Evolutionary conservation across 352 stramenopile species (phyloP).

Genomic region (Globisporangium ultimum): DNA sequence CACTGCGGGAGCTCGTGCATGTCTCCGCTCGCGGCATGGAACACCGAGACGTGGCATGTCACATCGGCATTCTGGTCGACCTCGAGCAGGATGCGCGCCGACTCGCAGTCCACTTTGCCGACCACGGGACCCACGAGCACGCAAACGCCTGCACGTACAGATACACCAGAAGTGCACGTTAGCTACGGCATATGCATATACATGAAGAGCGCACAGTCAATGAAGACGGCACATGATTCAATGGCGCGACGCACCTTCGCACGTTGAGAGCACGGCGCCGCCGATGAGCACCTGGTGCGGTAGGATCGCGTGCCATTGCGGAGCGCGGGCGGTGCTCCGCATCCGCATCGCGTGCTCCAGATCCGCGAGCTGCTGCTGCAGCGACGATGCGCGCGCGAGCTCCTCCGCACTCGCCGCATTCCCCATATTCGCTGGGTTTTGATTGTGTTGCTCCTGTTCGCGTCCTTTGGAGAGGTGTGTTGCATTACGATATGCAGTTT

Average conservation of each 20-base stretch:
- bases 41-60: slow-evolving; percentile 46
- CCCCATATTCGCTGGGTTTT: slow-evolving; percentile 27
- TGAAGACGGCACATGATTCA: too few relatives aligned
- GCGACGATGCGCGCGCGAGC: slow-evolving; percentile 17
- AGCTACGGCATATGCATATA: background rate
- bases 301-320: slow-evolving; percentile 22
- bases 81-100: slow-evolving; percentile 64
- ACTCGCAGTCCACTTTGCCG: slow-evolving; percentile 48
- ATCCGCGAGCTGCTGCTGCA: slow-evolving; percentile 41
- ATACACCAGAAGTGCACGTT: background rate
- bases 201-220: background rate
- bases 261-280: slow-evolving; percentile 16
- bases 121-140: slow-evolving; percentile 70
- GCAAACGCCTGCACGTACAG: slow-evolving; percentile 27
- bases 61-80: slow-evolving; percentile 32
- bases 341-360: slow-evolving; percentile 36
- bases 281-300: slow-evolving; percentile 28
- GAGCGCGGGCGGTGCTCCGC: slow-evolving; percentile 14
- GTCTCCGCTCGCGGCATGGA: slow-evolving; percentile 33
- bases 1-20: slow-evolving; percentile 39
- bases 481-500: too few relatives aligned
- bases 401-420: slow-evolving; percentile 39
- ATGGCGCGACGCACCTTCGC: background rate
- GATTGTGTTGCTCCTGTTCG: background rate
- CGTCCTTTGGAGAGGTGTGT: background rate